Conservation (phyloP, 1,284 basidiomycete genomes). For the Irpex lacteus region DNA sequence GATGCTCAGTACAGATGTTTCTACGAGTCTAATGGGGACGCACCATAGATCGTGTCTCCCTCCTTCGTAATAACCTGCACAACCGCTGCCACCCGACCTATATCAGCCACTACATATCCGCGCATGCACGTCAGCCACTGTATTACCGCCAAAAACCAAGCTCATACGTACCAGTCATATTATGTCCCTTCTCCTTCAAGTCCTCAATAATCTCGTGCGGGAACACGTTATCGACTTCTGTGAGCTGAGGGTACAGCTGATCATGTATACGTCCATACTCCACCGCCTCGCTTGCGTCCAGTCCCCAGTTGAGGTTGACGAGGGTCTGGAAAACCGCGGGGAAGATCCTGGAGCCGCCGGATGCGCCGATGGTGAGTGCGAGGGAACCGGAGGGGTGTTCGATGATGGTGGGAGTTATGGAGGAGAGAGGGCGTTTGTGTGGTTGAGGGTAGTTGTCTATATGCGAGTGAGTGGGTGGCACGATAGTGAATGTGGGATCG, state of each 20-base stretch:
- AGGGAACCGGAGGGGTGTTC: constrained; percentile 73
- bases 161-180: constrained; percentile 53
- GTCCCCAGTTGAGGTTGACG: constrained; percentile 78
- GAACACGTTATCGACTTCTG: constrained; percentile 68
- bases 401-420: constrained; percentile 78
- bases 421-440: constrained; percentile 86
- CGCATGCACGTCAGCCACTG: constrained; percentile 3
- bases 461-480: neutral
- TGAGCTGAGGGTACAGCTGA: constrained; percentile 73
- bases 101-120: constrained; percentile 35
- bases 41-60: constrained; percentile 59
- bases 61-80: constrained; percentile 68
- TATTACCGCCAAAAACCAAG: neutral
- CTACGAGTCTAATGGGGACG: constrained; percentile 20
- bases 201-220: constrained; percentile 51
- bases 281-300: constrained; percentile 78
- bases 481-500: too few relatives aligned
- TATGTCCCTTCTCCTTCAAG: constrained; percentile 67
- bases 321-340: constrained; percentile 78
- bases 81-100: constrained; percentile 63
- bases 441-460: constrained; percentile 85
- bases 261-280: constrained; percentile 91
- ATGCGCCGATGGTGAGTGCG: constrained; percentile 75
- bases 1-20: constrained; percentile 3
- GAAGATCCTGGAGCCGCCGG: constrained; percentile 88